Evolutionary conservation across 805 yeast species (phyloP), one percentile per base, ranked within the genome.

Genomic region (Saccharomycopsis sp.): DNA sequence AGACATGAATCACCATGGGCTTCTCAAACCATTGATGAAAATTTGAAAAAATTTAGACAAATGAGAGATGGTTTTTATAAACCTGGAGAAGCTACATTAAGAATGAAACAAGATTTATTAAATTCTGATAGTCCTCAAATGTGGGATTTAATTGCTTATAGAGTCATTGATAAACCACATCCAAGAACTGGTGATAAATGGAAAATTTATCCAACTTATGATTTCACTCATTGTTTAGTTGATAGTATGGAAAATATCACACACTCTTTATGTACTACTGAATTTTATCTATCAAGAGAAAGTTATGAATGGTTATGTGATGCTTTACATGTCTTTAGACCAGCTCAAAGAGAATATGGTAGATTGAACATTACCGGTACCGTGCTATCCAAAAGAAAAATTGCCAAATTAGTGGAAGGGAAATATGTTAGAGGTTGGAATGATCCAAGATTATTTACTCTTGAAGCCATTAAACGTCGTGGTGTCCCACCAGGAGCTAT

Each of bases 401-500:
- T 92, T 58, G 94, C 95, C 49, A 83, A 86, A 61, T 70, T 92
- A 51, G 97, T 92, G 18, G 81, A 74, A 42, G 92, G 77, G 21
- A 65, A 71, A 4, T 64, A 70, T 53, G 99, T 92, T 19, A 76
- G 95, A 60, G 96, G 86, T 34, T 92, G 99, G 99, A 94, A 92
- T 61, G 98, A 92, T 62, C 98, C 99, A 53, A 75, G 99, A 56
- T 70, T 92, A 58, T 92, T 78, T 62, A 92, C 99, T 4, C 72
- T 92, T 52, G 98, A 87, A 52, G 95, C 92, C 38, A 76, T 92
- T 46, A 80, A 86, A 58, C 82, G 99, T 60, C 84, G 99, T 58
- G 99, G 99, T 66, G 79, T 92, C 6, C 99, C 99, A 51, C 98
- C 99, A 10, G 96, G 97, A 34, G 96, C 97, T 21, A 85, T 92